Conservation (phyloP, 2,329 filamentous ascomycete species). For the Helminthosporium solani region DNA sequence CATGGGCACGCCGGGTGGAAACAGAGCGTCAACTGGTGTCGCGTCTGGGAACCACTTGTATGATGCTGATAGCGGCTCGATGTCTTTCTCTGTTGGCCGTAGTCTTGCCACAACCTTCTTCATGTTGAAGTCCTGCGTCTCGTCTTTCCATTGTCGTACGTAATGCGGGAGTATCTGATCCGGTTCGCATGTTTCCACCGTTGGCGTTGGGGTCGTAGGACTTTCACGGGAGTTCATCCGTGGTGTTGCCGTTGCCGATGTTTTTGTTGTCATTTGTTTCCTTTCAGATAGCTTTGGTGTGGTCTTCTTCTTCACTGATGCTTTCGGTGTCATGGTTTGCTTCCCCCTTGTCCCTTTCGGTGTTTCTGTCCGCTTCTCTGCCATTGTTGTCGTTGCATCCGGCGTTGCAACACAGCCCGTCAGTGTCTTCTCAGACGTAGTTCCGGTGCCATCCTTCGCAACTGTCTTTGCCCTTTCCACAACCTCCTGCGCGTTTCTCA, state of each 20-base stretch:
- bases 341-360: neutral
- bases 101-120: conserved; percentile 2
- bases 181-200: conserved; percentile 1
- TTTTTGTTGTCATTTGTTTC: no score
- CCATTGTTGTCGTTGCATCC: neutral
- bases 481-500: no score
- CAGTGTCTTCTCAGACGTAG: no score
- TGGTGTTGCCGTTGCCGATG: neutral
- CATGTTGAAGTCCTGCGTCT: conserved; percentile 21
- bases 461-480: no score
- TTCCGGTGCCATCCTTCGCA: no score
- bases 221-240: conserved; percentile 1
- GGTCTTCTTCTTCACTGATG: neutral
- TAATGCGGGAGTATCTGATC: conserved; percentile 7
- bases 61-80: neutral
- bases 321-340: neutral
- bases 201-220: neutral
- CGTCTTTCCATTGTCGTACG: conserved; percentile 20
- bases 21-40: conserved; percentile 19
- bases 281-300: no score
- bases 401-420: neutral
- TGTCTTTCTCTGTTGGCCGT: neutral
- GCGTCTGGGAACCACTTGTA: conserved; percentile 23
- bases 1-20: conserved; percentile 27
- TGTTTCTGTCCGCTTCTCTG: neutral